Evolutionary conservation across 2,329 filamentous ascomycete genomes (phyloP).

Genomic region (Beauveria sp.): DNA sequence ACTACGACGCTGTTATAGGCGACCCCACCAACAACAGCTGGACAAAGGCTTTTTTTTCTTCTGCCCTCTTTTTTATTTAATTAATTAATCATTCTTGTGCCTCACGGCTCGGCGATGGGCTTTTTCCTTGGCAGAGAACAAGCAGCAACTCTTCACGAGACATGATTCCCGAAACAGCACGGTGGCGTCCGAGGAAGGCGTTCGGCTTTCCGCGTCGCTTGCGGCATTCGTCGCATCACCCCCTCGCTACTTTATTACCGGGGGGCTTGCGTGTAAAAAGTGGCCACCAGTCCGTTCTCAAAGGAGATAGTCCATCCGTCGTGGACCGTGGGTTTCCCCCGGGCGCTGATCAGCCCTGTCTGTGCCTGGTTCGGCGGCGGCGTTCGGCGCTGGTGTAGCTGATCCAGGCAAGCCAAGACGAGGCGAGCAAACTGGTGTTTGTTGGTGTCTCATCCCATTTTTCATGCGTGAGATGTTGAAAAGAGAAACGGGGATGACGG

Average conservation of each 20-base stretch:
- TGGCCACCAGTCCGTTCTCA: neutral
- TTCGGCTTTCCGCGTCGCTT: slow-evolving; percentile 8
- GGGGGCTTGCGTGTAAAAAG: neutral
- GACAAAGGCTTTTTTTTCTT: no score
- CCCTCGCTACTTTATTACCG: neutral
- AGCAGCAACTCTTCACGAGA: neutral
- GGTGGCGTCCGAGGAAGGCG: neutral
- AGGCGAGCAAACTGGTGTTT: neutral
- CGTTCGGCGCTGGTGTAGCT: neutral
- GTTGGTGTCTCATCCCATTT: neutral
- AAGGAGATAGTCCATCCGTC: neutral
- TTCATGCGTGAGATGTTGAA: neutral
- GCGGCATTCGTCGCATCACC: slow-evolving; percentile 6
- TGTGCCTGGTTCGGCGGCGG: neutral
- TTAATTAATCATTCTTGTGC: neutral
- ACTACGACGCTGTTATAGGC: neutral
- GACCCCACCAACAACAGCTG: no score
- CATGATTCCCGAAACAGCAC: neutral
- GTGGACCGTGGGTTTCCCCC: no score
- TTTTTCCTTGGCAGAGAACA: neutral
- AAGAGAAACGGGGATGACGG: neutral
- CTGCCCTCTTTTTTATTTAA: neutral
- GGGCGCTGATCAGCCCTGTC: neutral
- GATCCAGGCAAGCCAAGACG: neutral
- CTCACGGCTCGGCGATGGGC: neutral